phyloP scores from a whole-genome alignment of 108 stramenopile genomes.

The Skeletonema marinoi region DNA sequence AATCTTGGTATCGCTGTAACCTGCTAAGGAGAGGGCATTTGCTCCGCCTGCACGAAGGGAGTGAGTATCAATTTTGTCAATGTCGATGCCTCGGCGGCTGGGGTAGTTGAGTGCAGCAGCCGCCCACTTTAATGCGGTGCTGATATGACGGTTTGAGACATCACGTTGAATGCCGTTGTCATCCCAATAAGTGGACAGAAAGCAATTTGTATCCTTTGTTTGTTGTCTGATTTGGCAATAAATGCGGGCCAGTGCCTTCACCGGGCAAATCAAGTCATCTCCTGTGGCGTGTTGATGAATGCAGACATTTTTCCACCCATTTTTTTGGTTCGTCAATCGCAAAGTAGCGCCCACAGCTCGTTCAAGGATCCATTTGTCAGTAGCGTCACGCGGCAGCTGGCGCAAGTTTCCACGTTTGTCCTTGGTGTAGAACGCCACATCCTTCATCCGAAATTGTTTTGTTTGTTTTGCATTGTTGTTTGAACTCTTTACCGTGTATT shows the following conservation, averaged over 20 bases:
- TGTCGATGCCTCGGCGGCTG: not conserved
- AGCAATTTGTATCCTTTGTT: not conserved
- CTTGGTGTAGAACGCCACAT: not conserved
- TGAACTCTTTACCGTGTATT: constrained; percentile 4
- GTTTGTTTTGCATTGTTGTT: constrained; percentile 5
- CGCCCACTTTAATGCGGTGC: not conserved
- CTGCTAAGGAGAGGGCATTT: constrained; percentile 5
- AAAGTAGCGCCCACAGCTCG: not conserved
- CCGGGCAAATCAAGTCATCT: constrained; percentile 1
- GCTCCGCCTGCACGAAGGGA: constrained; percentile 9
- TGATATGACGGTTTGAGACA: not conserved
- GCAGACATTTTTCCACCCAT: constrained; percentile 14
- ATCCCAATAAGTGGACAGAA: constrained; percentile 3
- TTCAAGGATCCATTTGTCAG: not conserved
- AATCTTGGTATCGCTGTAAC: not conserved
- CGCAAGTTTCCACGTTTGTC: not conserved
- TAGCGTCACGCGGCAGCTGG: not conserved
- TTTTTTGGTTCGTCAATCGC: not conserved
- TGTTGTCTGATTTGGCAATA: not conserved
- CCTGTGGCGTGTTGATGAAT: constrained; percentile 13
- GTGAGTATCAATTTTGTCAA: constrained; percentile 2
- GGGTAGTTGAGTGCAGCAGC: constrained; percentile 2
- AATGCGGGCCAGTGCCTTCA: not conserved
- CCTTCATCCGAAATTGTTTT: not conserved
- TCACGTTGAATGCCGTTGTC: not conserved